These are phyloP conservation scores for Fusarium ramigenum DNA, from an alignment of 2,329 filamentous ascomycete species.

Conservation along the genomic window DNA sequence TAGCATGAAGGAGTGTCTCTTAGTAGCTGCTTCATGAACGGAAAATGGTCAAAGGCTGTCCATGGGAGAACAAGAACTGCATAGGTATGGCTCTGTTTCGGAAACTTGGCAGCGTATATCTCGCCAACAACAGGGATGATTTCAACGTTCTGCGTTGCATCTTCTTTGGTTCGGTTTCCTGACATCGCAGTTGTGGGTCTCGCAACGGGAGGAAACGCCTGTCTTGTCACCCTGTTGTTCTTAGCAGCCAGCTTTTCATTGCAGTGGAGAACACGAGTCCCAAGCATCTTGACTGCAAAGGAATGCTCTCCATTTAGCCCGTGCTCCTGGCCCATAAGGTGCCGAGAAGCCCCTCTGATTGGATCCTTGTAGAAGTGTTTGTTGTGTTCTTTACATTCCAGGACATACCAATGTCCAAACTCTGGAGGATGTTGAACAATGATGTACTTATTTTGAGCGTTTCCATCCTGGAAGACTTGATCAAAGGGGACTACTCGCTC, in stretches of 20 bases:
- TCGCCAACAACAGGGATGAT: not conserved
- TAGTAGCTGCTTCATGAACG: not conserved
- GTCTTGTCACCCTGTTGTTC: not conserved
- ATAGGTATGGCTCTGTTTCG: rapidly evolving
- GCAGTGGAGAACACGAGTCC: rapidly evolving
- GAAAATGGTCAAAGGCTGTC: not conserved
- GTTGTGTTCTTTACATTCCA: slow-evolving; percentile 3
- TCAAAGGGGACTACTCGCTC: not conserved
- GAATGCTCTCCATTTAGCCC: rapidly evolving
- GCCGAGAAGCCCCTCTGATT: not conserved
- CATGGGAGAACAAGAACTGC: not conserved
- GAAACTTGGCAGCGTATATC: not conserved
- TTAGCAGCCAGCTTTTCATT: rapidly evolving
- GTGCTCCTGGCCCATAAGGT: not conserved
- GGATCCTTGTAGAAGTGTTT: not conserved
- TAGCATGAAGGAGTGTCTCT: not conserved
- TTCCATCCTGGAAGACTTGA: slow-evolving; percentile 14
- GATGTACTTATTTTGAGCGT: not conserved
- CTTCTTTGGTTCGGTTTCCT: rapidly evolving
- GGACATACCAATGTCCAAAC: slow-evolving; percentile 1
- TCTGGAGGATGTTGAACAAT: not conserved
- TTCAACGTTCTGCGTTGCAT: rapidly evolving
- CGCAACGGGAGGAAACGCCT: rapidly evolving
- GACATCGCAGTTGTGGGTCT: rapidly evolving
- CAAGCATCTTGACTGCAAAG: not conserved